Conservation (phyloP, 2,329 filamentous ascomycete species). For the Hypoxylon sp. region DNA sequence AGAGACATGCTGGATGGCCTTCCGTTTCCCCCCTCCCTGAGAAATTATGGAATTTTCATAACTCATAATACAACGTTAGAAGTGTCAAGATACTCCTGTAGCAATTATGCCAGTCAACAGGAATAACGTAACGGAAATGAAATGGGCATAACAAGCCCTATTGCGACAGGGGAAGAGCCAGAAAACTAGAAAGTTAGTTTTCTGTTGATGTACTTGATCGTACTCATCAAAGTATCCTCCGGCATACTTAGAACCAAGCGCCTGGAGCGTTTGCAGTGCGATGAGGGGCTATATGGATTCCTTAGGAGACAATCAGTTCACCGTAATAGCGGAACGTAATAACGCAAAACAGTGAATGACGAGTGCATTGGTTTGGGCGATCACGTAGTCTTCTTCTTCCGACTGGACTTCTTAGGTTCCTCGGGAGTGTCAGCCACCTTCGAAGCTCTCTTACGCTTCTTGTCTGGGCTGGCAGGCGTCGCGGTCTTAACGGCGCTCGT, state of each 20-base stretch:
- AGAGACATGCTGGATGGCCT: not conserved
- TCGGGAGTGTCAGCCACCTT: conserved; percentile 69
- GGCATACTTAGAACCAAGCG: not conserved
- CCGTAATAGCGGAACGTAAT: not conserved
- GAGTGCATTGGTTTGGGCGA: not conserved
- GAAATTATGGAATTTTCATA: conserved; percentile 44
- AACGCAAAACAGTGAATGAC: not conserved
- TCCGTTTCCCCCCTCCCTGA: conserved; percentile 18
- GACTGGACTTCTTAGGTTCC: conserved; percentile 72
- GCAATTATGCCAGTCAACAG: conserved; percentile 1
- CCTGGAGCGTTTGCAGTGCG: not conserved
- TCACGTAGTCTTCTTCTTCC: conserved; percentile 68
- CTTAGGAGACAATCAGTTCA: not conserved
- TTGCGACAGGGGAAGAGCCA: not conserved
- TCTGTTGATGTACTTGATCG: not conserved
- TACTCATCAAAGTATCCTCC: not conserved
- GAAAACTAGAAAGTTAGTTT: not conserved
- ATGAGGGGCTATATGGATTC: not conserved
- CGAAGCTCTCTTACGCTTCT: conserved; percentile 73
- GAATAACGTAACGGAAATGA: conserved; percentile 8
- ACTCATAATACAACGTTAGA: conserved; percentile 50
- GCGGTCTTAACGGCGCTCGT: conserved; percentile 56
- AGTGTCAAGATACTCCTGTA: conserved; percentile 13
- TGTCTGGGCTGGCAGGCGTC: conserved; percentile 69
- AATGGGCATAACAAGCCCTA: not conserved